Percentiles rank a stretch among this genome's conserved stretches.
These are phyloP conservation scores for Quercus suber DNA, from an alignment of 306 rosid species.

Conservation along the genomic window DNA sequence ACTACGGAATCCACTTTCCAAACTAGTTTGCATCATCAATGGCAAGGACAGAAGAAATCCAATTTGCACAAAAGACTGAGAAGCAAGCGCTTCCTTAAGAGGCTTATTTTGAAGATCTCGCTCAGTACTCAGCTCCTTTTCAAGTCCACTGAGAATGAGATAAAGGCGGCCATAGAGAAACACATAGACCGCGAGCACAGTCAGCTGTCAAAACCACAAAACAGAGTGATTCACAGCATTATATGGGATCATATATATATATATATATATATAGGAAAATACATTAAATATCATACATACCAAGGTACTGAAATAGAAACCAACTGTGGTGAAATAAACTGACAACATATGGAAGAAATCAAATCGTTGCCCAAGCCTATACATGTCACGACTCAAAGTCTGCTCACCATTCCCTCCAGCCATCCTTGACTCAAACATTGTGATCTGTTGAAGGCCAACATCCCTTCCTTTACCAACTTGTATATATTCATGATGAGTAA, in stretches of 20 bases:
- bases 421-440: slow-evolving; percentile 94
- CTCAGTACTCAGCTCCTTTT: slow-evolving; percentile 79
- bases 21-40: slow-evolving; percentile 94
- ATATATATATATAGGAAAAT: no score
- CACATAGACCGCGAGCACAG: slow-evolving; percentile 85
- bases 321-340: slow-evolving; percentile 88
- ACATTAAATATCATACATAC: slow-evolving; percentile 21
- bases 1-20: slow-evolving; percentile 92
- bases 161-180: slow-evolving; percentile 97
- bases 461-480: slow-evolving; percentile 99
- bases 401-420: slow-evolving; percentile 98
- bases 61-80: slow-evolving; percentile 94
- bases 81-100: slow-evolving; percentile 94
- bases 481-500: slow-evolving; percentile 96
- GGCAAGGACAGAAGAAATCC: slow-evolving; percentile 95
- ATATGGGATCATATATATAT: no score
- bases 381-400: slow-evolving; percentile 89
- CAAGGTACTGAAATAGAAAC: slow-evolving; percentile 90
- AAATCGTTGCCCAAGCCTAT: slow-evolving; percentile 95
- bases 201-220: slow-evolving; percentile 58
- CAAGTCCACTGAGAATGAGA: slow-evolving; percentile 95
- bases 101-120: slow-evolving; percentile 73
- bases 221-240: neutral
- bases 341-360: slow-evolving; percentile 94
- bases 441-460: slow-evolving; percentile 95